These are phyloP conservation scores for Zoysia japonica DNA, from an alignment of 176 grass and related monocot species.

Conservation along the genomic window DNA sequence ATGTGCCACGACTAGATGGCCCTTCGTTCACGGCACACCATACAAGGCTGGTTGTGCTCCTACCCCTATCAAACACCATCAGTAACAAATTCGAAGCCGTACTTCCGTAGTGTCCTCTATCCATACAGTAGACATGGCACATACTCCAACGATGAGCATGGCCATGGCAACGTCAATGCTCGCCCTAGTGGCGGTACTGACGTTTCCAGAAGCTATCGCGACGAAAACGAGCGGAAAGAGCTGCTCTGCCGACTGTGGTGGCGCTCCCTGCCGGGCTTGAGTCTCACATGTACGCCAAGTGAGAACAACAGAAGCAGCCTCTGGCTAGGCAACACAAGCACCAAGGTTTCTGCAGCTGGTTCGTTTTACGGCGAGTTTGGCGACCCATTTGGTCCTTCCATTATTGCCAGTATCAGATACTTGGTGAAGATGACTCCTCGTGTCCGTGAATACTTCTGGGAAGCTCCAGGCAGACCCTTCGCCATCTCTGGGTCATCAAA, in stretches of 20 bases:
- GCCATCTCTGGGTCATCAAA: neutral
- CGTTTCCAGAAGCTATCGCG: neutral
- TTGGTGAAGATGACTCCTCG: neutral
- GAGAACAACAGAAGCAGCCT: accelerated
- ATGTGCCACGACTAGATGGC: no score
- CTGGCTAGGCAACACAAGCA: neutral
- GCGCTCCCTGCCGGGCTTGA: constrained; percentile 7
- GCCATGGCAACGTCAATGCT: neutral
- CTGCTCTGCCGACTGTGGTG: neutral
- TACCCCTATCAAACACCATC: no score
- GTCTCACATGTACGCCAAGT: neutral
- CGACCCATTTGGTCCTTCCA: neutral
- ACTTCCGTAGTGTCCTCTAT: neutral
- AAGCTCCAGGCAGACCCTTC: neutral
- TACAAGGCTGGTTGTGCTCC: no score
- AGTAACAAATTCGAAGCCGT: neutral
- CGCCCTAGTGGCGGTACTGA: neutral
- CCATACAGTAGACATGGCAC: neutral
- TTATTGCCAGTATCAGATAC: neutral
- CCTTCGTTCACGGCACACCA: no score
- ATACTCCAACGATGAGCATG: neutral
- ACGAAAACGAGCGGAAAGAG: neutral
- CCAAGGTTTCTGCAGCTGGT: no score
- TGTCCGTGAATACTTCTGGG: neutral
- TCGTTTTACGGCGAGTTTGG: no score